phyloP scores from a whole-genome alignment of 2,329 filamentous ascomycete genomes.

The Phaeoacremonium minimum region DNA sequence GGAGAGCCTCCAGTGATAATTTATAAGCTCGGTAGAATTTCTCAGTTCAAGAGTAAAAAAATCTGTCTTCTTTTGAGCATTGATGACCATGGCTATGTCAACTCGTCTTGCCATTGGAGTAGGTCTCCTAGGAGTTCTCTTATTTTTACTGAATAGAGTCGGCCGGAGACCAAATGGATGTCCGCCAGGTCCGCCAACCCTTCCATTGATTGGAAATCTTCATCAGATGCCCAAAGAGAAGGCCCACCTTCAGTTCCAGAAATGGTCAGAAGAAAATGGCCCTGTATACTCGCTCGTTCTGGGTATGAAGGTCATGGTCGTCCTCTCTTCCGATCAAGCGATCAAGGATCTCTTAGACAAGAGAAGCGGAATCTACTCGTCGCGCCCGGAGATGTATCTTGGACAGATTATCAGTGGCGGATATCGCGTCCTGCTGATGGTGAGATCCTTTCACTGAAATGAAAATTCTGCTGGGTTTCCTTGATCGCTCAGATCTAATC shows the following conservation, averaged over 20 bases:
- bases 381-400: conserved; percentile 23
- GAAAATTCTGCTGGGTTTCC: no score
- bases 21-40: no score
- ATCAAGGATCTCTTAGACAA: conserved; percentile 50
- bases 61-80: no score
- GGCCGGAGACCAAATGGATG: conserved; percentile 24
- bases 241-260: conserved; percentile 39
- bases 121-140: no score
- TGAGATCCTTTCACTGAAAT: no score
- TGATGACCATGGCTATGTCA: no score
- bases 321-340: conserved; percentile 36
- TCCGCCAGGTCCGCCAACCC: conserved; percentile 45
- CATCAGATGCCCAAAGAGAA: conserved; percentile 40
- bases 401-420: background rate
- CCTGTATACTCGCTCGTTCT: conserved; percentile 47
- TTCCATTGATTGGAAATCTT: conserved; percentile 47
- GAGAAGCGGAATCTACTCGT: conserved; percentile 42
- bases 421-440: background rate
- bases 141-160: conserved; percentile 10
- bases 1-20: no score
- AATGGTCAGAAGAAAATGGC: conserved; percentile 48
- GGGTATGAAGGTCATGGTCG: conserved; percentile 40
- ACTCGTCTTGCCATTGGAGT: no score
- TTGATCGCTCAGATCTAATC: no score
- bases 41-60: no score